These are phyloP conservation scores for Ophiocytium majus DNA, from an alignment of 352 stramenopile species.

Conservation along the genomic window DNA sequence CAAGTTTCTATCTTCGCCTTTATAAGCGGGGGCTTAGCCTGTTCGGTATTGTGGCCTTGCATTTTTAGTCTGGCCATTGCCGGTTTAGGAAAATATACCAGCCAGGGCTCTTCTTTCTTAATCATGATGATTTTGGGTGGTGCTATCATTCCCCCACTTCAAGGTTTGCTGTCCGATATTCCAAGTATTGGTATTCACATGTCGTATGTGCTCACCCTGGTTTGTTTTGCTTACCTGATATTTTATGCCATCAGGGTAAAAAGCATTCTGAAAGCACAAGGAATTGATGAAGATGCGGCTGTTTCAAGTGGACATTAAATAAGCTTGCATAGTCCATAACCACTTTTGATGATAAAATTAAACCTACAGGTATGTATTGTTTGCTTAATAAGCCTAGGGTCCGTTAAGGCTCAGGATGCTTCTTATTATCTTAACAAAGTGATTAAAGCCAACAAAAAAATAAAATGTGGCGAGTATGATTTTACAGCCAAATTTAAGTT, in stretches of 20 bases:
- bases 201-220: not conserved
- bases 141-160: not conserved
- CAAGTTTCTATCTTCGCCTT: not conserved
- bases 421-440: too few species aligned
- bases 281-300: constrained; percentile 12
- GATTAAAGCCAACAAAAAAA: too few species aligned
- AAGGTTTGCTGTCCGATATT: not conserved
- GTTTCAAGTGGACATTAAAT: too few species aligned
- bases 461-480: too few species aligned
- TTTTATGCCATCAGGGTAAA: not conserved
- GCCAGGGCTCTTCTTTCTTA: not conserved
- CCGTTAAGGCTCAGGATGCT: too few species aligned
- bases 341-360: too few species aligned
- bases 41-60: not conserved
- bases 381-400: too few species aligned
- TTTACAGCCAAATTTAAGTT: too few species aligned
- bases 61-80: constrained; percentile 13
- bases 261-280: constrained; percentile 5
- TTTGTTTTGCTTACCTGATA: constrained; percentile 11
- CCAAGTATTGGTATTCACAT: not conserved
- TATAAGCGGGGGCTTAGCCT: not conserved
- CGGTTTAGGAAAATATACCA: constrained; percentile 6
- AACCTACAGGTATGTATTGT: too few species aligned
- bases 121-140: constrained; percentile 15
- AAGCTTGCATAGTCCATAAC: too few species aligned